Evolutionary conservation across 768 basidiomycete genomes (phyloP).

Genomic region (Boletus sp.): DNA sequence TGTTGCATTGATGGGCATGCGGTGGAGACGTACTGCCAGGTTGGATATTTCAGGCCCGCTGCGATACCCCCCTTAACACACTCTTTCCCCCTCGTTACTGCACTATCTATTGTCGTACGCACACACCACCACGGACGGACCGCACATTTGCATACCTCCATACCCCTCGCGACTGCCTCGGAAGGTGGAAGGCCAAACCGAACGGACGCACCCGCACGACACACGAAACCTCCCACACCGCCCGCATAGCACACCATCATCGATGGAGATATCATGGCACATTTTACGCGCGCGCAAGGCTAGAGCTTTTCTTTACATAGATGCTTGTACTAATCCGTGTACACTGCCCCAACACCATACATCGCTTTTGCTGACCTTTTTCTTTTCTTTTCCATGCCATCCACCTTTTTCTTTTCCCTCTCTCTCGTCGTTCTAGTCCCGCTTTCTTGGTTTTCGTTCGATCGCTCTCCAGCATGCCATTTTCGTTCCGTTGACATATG

Average conservation of each 20-base stretch:
- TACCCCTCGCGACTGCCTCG: constrained; percentile 3
- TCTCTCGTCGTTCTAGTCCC: background rate
- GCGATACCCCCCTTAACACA: constrained; percentile 13
- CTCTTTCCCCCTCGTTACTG: background rate
- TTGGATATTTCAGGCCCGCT: constrained; percentile 5
- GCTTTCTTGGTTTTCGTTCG: constrained; percentile 3
- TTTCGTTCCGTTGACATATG: background rate
- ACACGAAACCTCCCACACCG: constrained; percentile 3
- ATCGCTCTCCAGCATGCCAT: background rate
- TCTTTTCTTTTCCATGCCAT: background rate
- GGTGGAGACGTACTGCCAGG: constrained; percentile 1
- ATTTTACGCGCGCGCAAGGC: background rate
- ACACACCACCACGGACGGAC: background rate
- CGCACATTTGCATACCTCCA: background rate
- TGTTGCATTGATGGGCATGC: constrained; percentile 4
- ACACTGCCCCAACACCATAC: background rate
- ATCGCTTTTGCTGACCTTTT: background rate
- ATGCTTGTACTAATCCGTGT: constrained; percentile 15
- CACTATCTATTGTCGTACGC: constrained; percentile 14
- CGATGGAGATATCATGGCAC: constrained; percentile 6
- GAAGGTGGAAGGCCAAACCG: constrained; percentile 6
- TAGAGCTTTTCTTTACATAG: constrained; percentile 2
- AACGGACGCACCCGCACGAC: background rate
- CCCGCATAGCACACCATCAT: background rate
- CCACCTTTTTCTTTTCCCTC: background rate